Percentiles rank a stretch among this genome's conserved stretches.
phyloP scores from a whole-genome alignment of 2,329 filamentous ascomycete species.

The Grosmannia penicillata region DNA sequence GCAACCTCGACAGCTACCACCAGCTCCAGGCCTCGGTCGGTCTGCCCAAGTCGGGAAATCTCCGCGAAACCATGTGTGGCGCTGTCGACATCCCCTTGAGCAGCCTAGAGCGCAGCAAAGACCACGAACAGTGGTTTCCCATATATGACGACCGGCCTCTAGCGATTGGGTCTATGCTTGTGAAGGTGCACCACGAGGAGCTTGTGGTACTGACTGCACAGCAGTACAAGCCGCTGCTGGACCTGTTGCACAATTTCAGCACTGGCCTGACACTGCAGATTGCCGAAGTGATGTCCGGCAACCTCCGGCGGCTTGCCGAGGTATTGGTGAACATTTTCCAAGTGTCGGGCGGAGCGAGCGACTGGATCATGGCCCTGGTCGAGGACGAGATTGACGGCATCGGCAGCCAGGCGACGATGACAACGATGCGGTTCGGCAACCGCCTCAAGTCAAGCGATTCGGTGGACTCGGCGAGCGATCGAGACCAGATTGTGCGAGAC shows the following conservation, averaged over 20 bases:
- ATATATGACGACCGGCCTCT: constrained; percentile 65
- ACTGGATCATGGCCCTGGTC: constrained; percentile 86
- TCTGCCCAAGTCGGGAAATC: constrained; percentile 24
- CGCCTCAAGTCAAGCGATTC: constrained; percentile 60
- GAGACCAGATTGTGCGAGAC: constrained; percentile 59
- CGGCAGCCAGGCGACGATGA: constrained; percentile 63
- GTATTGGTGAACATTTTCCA: constrained; percentile 90
- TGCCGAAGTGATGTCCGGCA: constrained; percentile 60
- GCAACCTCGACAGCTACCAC: constrained; percentile 30
- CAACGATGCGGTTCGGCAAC: constrained; percentile 56
- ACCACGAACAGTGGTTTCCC: constrained; percentile 79
- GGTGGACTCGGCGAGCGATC: constrained; percentile 44
- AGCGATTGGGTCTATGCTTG: constrained; percentile 66
- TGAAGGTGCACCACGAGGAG: constrained; percentile 75
- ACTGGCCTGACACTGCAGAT: constrained; percentile 77
- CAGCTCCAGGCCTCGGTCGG: constrained; percentile 28
- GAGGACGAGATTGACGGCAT: constrained; percentile 96
- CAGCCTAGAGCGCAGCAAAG: constrained; percentile 60
- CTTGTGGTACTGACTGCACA: constrained; percentile 74
- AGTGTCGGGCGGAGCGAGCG: constrained; percentile 65
- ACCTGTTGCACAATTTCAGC: constrained; percentile 72
- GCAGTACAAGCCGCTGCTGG: constrained; percentile 72
- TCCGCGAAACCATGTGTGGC: constrained; percentile 43
- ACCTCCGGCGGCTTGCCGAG: constrained; percentile 69
- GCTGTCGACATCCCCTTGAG: constrained; percentile 72